Evolutionary conservation across 257 asterid species (phyloP), one percentile per base, ranked within the genome.

Genomic region (Salvia rosmarinus): DNA sequence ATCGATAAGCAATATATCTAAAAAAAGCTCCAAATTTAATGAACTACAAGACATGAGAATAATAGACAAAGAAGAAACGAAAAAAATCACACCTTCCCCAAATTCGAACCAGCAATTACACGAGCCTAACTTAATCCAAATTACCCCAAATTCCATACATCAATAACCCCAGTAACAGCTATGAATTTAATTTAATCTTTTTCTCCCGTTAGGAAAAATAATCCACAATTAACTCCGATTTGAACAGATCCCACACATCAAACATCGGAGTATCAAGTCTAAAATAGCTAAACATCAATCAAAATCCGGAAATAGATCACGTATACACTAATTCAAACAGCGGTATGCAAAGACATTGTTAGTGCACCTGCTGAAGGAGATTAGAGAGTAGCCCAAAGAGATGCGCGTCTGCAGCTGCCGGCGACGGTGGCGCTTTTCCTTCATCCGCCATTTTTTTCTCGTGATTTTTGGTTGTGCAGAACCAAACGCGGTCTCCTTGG

Each of bases 281-380:
- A 52, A 6, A 49, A 71, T 63, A 71, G 17, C 6, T 14, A 70
- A 47, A 61, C 66, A 70, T 44, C 72, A 28, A 61, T 54, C 34
- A 30, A 61, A 65, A 46, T 60, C 19, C 46, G 63, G 51, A 64
- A 40, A 49, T 19, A 19, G 34, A 54, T 50, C 30, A 63, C 55
- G 16, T 23, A 62, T 1, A 8, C 3, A 70, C 28, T 9, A 47
- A 28, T 42, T 34, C 39, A 56, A 16, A 71, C 34, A 37, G 10
- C 3, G 25, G 72, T 9, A 44, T 12, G 50, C 37, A 20, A 46
- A 60, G 8, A 34, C 35, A 57, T 50, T 39, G 59, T 59, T 61
- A 46, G 42, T 4, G 23, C 14, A 91, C 97, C 96, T 89, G 82
- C 64, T 89, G 93, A 70, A 91, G 97, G 72, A 91, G 95, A 84